Evolutionary conservation across 2,329 filamentous ascomycete genomes (phyloP).

Genomic region (Trichophyton equinum): DNA sequence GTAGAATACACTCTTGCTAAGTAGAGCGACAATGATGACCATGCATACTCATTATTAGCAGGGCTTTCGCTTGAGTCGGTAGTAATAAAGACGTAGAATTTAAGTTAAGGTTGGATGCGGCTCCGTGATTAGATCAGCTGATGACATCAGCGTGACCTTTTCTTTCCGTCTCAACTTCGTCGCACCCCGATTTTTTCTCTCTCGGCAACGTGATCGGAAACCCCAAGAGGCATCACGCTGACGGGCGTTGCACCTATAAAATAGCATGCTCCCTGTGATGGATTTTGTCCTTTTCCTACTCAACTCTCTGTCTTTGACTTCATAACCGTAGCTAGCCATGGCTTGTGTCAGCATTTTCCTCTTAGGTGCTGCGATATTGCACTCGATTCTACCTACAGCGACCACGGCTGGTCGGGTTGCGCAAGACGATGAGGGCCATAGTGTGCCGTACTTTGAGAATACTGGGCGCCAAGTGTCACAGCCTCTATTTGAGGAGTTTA

Average conservation of each 20-base stretch:
- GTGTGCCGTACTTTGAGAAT: background rate
- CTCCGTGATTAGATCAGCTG: background rate
- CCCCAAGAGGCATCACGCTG: background rate
- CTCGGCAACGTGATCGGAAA: background rate
- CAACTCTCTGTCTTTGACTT: background rate
- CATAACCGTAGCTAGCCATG: background rate
- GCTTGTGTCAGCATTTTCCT: background rate
- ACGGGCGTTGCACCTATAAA: background rate
- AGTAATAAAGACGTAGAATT: background rate
- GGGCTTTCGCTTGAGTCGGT: no score
- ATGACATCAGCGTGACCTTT: background rate
- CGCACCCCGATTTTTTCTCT: background rate
- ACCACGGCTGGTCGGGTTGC: background rate
- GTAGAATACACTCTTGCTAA: no score
- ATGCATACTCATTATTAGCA: no score
- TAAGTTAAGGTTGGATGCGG: conserved; percentile 2
- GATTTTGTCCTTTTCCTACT: background rate
- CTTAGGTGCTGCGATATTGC: background rate
- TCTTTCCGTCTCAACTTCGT: background rate
- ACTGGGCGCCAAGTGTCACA: conserved; percentile 37
- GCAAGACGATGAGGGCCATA: background rate
- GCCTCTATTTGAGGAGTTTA: conserved; percentile 63
- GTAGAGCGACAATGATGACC: no score
- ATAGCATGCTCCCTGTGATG: background rate
- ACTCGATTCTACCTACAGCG: background rate